Base-by-base conservation (phyloP, 768 basidiomycete species). In the Psilocybe cubensis region DNA sequence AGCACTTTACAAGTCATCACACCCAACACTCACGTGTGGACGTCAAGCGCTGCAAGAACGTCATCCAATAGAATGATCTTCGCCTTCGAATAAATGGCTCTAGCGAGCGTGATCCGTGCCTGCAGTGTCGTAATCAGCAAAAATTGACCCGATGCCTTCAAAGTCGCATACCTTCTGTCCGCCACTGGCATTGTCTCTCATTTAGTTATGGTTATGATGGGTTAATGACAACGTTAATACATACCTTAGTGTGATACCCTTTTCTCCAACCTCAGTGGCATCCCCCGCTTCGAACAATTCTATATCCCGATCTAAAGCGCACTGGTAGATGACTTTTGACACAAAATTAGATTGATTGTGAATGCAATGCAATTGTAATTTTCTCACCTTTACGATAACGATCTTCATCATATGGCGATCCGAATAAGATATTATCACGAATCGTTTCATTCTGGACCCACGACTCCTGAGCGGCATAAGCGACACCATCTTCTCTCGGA, bases 401-500 rank as follows among this genome's bases (percentile, higher is more conserved):
- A 54, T 80, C 84, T 66, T 90, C 86, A 44, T 96, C 88, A 58
- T 85, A 92, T 0, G 85, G 80, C 11, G 84, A 72, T 25, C 92
- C 91, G 60, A 96, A 96, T 41, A 91, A 71, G 57, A 96, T 89
- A 65, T 96, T 96, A 41, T 92, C 88, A 71, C 83, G 62, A 51
- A 92, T 89, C 0, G 89, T 91, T 57, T 88, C 89, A 61, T 92
- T 93, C 68, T 87, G 83, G 2, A 93, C 86, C 91, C 91, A 96
- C 3, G 89, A 85, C 66, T 93, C 91, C 68, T 96, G 92, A 3
- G 88, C 87, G 5, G 88, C 88, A 67, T 91, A 93, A 2, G 91
- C 86, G 35, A 95, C 80, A 4, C 92, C 91, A 1, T 79, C 79
- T 3, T 73, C 74, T 2, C 90, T 76, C 23, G 92, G 91, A 5